Evolutionary conservation across 2,329 filamentous ascomycete genomes (phyloP), one percentile per base, ranked within the genome.

Genomic region (Claviceps pazoutovae): DNA sequence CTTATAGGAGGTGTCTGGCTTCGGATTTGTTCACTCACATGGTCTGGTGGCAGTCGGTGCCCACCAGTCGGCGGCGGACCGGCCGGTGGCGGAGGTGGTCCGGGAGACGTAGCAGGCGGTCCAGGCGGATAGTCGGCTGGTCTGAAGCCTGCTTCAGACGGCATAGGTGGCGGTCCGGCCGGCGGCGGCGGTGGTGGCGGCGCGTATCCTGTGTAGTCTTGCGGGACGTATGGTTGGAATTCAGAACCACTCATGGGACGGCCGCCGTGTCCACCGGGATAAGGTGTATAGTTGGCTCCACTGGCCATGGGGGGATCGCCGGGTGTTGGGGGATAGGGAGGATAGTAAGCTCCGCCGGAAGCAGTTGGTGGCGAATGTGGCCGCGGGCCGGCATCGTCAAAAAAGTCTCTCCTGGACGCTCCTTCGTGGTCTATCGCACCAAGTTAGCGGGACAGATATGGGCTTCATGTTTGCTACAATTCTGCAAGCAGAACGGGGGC

Each of bases 271-370:
- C 65, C 41, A 53, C 66, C 50, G 54, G 60, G 57, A 37, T 61
- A 60, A 0, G 55, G 63, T 1, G 54, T 48, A 42, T 51, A 53
- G 34, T 53, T 45, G 44, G 46, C 46, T 26, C 38, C 54, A 39
- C 50, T 54, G 9, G 50, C 49, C 11, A 56, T 53, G 2, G 57
- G 56, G 16, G 17, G 36, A 9, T 37, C 52, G 48, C 58, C 61
- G 37, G 56, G 64, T 23, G 54, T 68, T 52, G 55, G 58, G 6
- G 68, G 67, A 47, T 70, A 69, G 2, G 71, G 70, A 3, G 70
- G 71, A 54, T 73, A 75, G 58, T 69, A 75, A 16, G 70, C 69
- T 13, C 74, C 74, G n/a, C 74, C 74, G 2, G 74, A 77, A 4
- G 73, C 73, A 51, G 68, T 73, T 3, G 72, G 71, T 0, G 74